phyloP scores from a whole-genome alignment of 108 stramenopile species.

The Pseudonitzschia pungens region DNA sequence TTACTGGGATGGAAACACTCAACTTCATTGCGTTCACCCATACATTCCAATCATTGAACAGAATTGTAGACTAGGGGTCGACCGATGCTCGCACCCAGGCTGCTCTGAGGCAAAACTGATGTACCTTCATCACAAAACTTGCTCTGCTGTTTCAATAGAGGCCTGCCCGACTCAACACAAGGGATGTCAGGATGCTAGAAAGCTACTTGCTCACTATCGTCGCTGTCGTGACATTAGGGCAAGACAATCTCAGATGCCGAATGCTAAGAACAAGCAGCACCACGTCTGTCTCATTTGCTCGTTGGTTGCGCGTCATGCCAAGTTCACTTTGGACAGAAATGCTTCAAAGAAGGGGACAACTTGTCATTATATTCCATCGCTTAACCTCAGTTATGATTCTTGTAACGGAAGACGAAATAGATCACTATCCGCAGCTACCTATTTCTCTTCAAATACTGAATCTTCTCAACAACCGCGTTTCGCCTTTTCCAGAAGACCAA shows the following conservation, averaged over 20 bases:
- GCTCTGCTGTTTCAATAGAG: slow-evolving; percentile 4
- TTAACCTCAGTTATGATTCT: slow-evolving; percentile 18
- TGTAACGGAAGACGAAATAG: background rate
- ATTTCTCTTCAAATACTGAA: slow-evolving; percentile 1
- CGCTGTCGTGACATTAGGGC: slow-evolving; percentile 65
- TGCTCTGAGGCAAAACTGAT: slow-evolving; percentile 74
- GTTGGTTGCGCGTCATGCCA: slow-evolving; percentile 56
- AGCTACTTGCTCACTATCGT: slow-evolving; percentile 77
- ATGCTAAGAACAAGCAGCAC: slow-evolving; percentile 20
- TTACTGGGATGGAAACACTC: background rate
- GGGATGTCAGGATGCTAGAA: slow-evolving; percentile 79
- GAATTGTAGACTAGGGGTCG: slow-evolving; percentile 52
- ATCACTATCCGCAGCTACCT: background rate
- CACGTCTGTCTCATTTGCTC: slow-evolving; percentile 64
- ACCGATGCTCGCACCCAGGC: slow-evolving; percentile 63
- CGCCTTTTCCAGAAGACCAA: slow-evolving; percentile 18
- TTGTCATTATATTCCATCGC: slow-evolving; percentile 25
- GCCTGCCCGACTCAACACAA: slow-evolving; percentile 61
- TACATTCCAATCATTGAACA: slow-evolving; percentile 12
- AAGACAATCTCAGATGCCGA: slow-evolving; percentile 42
- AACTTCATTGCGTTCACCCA: slow-evolving; percentile 10
- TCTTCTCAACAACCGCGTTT: slow-evolving; percentile 8
- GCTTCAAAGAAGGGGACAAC: slow-evolving; percentile 16
- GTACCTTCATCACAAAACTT: slow-evolving; percentile 60
- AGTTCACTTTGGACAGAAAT: slow-evolving; percentile 22